Percentiles rank a stretch among this genome's conserved stretches.
These are phyloP conservation scores for Phalaenopsis hybrid DNA, from an alignment of 116 monocot genomes.

Conservation along the genomic window DNA sequence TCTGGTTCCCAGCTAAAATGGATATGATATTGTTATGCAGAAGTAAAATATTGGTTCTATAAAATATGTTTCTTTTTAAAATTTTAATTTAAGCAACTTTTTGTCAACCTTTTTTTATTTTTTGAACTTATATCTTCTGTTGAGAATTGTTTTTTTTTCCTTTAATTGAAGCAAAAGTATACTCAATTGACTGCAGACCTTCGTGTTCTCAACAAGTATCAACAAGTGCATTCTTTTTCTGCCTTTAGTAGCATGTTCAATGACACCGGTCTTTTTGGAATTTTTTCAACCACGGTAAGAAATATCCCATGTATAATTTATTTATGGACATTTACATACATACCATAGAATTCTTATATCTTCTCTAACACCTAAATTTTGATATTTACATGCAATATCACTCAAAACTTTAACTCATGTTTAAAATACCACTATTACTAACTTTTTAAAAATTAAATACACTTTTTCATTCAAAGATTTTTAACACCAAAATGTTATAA, in stretches of 20 bases:
- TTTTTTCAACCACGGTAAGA: constrained; percentile 50
- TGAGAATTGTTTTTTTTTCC: neutral
- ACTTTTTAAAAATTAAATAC: no score
- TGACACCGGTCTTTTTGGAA: constrained; percentile 68
- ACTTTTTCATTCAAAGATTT: no score
- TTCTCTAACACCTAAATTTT: no score
- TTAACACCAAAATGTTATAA: no score
- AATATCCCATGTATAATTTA: neutral
- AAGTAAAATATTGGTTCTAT: neutral
- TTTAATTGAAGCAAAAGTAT: neutral
- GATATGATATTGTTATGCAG: neutral
- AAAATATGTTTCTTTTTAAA: neutral
- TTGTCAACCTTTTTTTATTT: neutral
- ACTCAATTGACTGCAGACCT: constrained; percentile 40
- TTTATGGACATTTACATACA: no score
- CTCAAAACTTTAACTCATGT: no score
- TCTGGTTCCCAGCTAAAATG: neutral
- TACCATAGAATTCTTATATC: no score
- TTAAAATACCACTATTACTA: no score
- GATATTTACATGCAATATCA: no score
- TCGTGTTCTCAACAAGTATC: constrained; percentile 50
- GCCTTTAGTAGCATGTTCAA: constrained; percentile 56
- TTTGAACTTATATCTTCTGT: neutral
- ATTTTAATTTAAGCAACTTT: neutral
- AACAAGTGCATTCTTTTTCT: constrained; percentile 50